Base-by-base conservation (phyloP, 192 early-diverging fungal species). In the Powellomyces hirtus region DNA sequence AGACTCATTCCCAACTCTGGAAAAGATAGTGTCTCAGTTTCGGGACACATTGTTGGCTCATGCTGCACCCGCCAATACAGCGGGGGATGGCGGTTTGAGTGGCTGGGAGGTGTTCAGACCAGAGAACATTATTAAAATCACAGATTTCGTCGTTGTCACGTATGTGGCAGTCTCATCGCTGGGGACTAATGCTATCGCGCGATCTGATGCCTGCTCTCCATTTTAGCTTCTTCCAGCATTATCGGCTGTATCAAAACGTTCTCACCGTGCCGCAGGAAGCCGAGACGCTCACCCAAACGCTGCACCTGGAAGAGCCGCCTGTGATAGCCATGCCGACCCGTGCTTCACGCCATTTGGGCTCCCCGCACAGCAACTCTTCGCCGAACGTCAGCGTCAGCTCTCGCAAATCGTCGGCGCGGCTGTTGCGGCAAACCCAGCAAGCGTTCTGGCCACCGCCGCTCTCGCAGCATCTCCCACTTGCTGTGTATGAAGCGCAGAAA, bases 171-270 rank as follows among this genome's bases (percentile, higher is more conserved):
- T 16, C 27, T 20, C 30, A 53, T 14, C n/a, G 29, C 50, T 26
- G n/a, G 30, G 6, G 5, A 60, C 38, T n/a, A 7, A 35, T 36
- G 38, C 38, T 57, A 66, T 31, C 35, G 20, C n/a, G 20, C 27
- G 18, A 16, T 1, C 34, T 66, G 18, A 1, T 49, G 16, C 27
- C 38, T 13, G 26, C 5, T 0, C 14, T 20, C 36, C 36, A 55
- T 60, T 27, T 35, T 46, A 74, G 73, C 10, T 26, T 74, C 2
- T 74, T 74, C 27, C 73, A 74, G 35, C 73, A 74, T 51, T 62
- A 51, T 40, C 70, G 70, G 11, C 65, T 76, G 2, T 72, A 67
- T 50, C 36, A 40, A 36, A 36, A 76, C 44, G 38, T 56, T 18
- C 38, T 66, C 0, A 62, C 55, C 7, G 50, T 30, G 5, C 31